These are phyloP conservation scores for Aspergillus coremiiformis DNA, from an alignment of 495 filamentous ascomycete genomes.

Conservation along the genomic window DNA sequence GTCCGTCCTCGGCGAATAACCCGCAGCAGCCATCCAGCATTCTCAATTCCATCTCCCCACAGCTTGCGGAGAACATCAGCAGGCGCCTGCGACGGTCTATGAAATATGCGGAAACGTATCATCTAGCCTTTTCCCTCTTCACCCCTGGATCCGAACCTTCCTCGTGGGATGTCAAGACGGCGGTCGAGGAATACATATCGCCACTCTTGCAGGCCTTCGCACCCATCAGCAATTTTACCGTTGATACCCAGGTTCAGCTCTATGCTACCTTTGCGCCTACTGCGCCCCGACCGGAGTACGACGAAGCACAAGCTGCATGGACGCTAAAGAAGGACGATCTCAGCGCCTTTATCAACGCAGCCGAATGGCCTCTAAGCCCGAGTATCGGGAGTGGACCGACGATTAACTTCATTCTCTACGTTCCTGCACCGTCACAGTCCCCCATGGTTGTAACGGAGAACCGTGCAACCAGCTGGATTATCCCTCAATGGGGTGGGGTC, in stretches of 20 bases:
- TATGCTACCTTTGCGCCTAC: constrained; percentile 77
- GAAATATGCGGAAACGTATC: constrained; percentile 90
- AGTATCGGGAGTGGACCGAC: constrained; percentile 91
- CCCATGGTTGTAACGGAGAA: constrained; percentile 62
- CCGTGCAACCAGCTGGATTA: constrained; percentile 80
- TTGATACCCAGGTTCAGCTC: constrained; percentile 93
- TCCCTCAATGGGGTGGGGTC: constrained; percentile 96
- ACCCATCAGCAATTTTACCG: constrained; percentile 87
- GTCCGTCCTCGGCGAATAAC: constrained; percentile 32
- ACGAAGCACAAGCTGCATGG: constrained; percentile 47
- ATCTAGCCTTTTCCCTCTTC: constrained; percentile 92
- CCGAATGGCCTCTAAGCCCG: constrained; percentile 93
- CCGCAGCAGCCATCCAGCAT: constrained; percentile 17
- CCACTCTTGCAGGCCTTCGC: constrained; percentile 72
- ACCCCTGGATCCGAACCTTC: constrained; percentile 69
- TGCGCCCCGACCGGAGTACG: constrained; percentile 50
- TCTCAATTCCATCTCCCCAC: constrained; percentile 34
- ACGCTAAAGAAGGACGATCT: constrained; percentile 79
- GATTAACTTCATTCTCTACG: constrained; percentile 89
- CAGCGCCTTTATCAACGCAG: constrained; percentile 91
- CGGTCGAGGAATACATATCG: constrained; percentile 71
- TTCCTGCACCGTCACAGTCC: constrained; percentile 52
- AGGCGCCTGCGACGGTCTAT: constrained; percentile 68
- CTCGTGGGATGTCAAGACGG: constrained; percentile 84
- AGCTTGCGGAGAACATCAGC: constrained; percentile 45